Conservation (phyloP, 2,329 filamentous ascomycete species). For the Clathrospora elynae region DNA sequence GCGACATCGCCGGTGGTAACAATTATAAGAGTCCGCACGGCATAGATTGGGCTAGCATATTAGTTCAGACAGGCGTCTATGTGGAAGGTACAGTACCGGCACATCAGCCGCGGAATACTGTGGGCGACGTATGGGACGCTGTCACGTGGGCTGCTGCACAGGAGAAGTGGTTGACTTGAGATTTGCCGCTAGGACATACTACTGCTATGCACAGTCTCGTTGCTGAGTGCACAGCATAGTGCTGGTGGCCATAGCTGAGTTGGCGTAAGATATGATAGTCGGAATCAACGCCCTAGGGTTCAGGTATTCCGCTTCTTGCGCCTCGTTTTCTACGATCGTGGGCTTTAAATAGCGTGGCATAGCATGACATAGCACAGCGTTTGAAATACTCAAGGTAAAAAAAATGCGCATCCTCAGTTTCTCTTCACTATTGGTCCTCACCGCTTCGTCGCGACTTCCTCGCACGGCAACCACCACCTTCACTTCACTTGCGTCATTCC, state of each 20-base stretch:
- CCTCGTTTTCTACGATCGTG: too few species aligned
- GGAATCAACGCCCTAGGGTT: too few species aligned
- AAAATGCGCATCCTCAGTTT: too few species aligned
- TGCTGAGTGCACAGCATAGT: too few species aligned
- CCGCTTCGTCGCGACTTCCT: neutral
- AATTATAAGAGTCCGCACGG: conserved; percentile 68
- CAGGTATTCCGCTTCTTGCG: too few species aligned
- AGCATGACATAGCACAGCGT: too few species aligned
- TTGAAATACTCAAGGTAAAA: too few species aligned
- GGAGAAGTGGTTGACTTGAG: conserved; percentile 50
- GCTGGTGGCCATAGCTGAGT: too few species aligned
- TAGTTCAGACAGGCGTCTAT: conserved; percentile 84
- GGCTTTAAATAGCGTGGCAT: too few species aligned
- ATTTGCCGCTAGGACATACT: neutral
- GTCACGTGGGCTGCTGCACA: conserved; percentile 74
- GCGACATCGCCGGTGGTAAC: conserved; percentile 88
- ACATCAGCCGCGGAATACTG: conserved; percentile 67
- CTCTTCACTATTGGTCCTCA: neutral
- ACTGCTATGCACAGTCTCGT: conserved; percentile 1
- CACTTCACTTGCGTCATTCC: neutral
- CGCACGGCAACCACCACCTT: neutral
- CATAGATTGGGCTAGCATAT: conserved; percentile 75
- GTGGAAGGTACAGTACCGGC: conserved; percentile 59
- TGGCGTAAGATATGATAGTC: too few species aligned
- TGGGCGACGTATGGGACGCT: conserved; percentile 75